These are phyloP conservation scores for Rhodotorula sp. DNA, from an alignment of 1,284 basidiomycete genomes.

Conservation along the genomic window DNA sequence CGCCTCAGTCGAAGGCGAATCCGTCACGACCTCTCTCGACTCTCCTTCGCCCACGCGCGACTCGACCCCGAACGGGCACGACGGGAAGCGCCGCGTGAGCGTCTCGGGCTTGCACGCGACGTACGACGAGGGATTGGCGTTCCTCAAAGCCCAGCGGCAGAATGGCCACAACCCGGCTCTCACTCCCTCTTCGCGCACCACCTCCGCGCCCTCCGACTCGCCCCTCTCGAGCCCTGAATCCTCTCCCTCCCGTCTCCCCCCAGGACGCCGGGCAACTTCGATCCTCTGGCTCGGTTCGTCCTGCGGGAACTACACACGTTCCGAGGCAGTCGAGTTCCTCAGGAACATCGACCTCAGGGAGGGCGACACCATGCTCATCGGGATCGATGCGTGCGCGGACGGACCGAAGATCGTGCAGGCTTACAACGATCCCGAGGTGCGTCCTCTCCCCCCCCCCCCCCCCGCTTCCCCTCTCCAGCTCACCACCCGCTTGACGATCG, in stretches of 20 bases:
- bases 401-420: conserved; percentile 67
- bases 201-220: background rate
- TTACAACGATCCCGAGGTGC: conserved; percentile 69
- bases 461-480: background rate
- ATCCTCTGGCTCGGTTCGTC: conserved; percentile 93
- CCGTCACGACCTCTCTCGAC: conserved; percentile 41
- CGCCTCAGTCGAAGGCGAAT: conserved; percentile 60
- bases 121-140: conserved; percentile 37
- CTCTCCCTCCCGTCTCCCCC: conserved; percentile 70
- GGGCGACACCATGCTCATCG: conserved; percentile 62
- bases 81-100: conserved; percentile 26
- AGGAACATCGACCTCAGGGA: conserved; percentile 72
- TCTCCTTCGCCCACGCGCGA: conserved; percentile 21
- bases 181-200: too few species aligned
- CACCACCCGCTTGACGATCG: too few species aligned
- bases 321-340: conserved; percentile 72
- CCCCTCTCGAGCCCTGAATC: conserved; percentile 62
- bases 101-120: conserved; percentile 35
- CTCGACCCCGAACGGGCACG: conserved; percentile 54
- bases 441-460: background rate
- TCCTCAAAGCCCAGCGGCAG: conserved; percentile 20
- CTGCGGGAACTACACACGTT: conserved; percentile 84
- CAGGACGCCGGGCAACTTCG: conserved; percentile 51
- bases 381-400: conserved; percentile 79
- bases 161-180: too few species aligned